phyloP scores from a whole-genome alignment of 768 basidiomycete species.

The Termitomyces eurrhizus region DNA sequence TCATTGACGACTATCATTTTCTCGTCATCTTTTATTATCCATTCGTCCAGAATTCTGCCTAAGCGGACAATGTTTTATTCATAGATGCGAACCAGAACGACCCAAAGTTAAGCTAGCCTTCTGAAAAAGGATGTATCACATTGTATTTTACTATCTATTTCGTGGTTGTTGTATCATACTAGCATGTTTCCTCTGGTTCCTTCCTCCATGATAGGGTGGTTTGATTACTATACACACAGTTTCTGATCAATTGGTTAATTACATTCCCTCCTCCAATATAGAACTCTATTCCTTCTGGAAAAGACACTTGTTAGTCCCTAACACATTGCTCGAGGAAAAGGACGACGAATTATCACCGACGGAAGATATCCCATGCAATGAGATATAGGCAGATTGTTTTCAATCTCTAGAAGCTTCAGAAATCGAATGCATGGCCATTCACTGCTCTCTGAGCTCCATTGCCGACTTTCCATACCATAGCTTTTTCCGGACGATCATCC shows the following conservation, averaged over 20 bases:
- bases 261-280: background rate
- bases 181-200: background rate
- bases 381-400: background rate
- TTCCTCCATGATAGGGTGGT: background rate
- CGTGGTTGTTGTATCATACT: background rate
- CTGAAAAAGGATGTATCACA: slow-evolving; percentile 3
- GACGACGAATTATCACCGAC: background rate
- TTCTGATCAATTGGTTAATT: slow-evolving; percentile 1
- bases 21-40: background rate
- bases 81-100: slow-evolving; percentile 3
- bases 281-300: background rate
- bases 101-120: slow-evolving; percentile 1
- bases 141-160: slow-evolving; percentile 3
- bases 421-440: slow-evolving; percentile 13
- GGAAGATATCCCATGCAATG: background rate
- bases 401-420: slow-evolving; percentile 3
- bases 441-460: slow-evolving; percentile 4
- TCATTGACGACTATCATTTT: background rate
- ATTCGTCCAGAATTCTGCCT: background rate
- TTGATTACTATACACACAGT: slow-evolving; percentile 1
- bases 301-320: background rate
- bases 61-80: background rate
- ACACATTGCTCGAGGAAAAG: background rate
- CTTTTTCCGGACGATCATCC: slow-evolving; percentile 2
- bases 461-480: slow-evolving; percentile 11